Base-by-base conservation (phyloP, 2,329 filamentous ascomycete genomes). In the Pleurostoma richardsiae region DNA sequence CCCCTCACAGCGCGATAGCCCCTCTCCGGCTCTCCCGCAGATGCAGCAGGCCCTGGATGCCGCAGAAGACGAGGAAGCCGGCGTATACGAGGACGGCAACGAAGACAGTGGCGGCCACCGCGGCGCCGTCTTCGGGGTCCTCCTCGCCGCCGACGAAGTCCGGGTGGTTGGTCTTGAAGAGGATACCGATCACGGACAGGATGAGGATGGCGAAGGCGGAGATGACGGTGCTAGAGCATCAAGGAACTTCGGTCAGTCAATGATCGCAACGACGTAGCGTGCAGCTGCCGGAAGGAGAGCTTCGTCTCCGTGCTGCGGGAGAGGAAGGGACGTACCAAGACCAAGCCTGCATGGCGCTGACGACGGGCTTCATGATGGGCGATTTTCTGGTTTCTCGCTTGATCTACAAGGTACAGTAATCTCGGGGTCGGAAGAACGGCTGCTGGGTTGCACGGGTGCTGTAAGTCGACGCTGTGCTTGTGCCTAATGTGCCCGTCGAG, bases 341-440 rank as follows among this genome's bases (percentile, higher is more conserved):
- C 90, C 91, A 96, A 62, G 91, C 92, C 73, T 95, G 91, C 73
- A 91, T 80, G 56, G 90, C 85, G 64, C 89, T 87, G 59, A 97
- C 88, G 64, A 97, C 76, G 57, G 92, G 91, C 85, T 96, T 96
- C 91, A 96, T 96, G 63, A 61, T 81, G 74, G 68, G 50, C 38
- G 38, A 29, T 27, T 10, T 28, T 40, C 11, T 19, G 19, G 19
- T 19, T 19, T 19, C 19, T 19, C 19, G 19, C 19, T 19, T 19
- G 19, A 19, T 19, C 19, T 19, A 19, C 19, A 19, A 19, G 19
- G 19, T 19, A 19, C 19, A 19, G 19, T 19, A 19, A 19, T 19
- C 19, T 19, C 19, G 19, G 19, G 19, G 19, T 19, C 19, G 19
- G 19, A 19, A 19, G 19, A 19, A 19, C 19, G 19, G 19, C 19